Conservation (phyloP, 495 filamentous ascomycete species). For the Daldinia grandis region DNA sequence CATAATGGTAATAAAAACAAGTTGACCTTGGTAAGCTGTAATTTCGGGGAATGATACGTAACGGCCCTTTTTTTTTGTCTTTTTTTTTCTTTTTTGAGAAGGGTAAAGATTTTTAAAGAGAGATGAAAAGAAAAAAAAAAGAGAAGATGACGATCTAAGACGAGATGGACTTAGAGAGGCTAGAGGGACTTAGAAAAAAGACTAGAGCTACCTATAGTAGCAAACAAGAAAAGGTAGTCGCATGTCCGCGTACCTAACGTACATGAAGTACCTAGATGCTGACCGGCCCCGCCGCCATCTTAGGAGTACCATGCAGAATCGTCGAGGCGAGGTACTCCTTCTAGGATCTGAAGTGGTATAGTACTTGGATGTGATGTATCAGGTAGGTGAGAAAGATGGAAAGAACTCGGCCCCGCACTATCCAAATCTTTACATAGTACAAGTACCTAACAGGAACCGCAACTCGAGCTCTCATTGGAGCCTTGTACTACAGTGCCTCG, state of each 20-base stretch:
- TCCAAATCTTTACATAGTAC: constrained; percentile 37
- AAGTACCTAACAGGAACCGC: constrained; percentile 33
- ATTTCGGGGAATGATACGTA: constrained; percentile 37
- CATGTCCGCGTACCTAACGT: not conserved
- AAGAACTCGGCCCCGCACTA: constrained; percentile 29
- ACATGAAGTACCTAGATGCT: constrained; percentile 16
- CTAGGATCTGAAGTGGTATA: not conserved
- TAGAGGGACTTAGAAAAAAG: not conserved
- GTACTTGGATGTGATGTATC: constrained; percentile 5
- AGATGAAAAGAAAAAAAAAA: not conserved
- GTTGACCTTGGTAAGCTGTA: constrained; percentile 40
- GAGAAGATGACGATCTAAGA: not conserved
- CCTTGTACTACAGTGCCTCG: constrained; percentile 32
- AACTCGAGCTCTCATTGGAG: constrained; percentile 30
- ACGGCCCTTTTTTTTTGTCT: constrained; percentile 25
- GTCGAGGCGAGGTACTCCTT: not conserved
- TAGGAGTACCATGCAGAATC: constrained; percentile 3
- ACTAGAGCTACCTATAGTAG: constrained; percentile 10
- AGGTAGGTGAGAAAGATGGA: constrained; percentile 23
- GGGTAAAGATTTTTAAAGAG: not conserved
- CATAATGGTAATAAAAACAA: constrained; percentile 29
- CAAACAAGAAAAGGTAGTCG: constrained; percentile 20
- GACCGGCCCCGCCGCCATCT: constrained; percentile 24
- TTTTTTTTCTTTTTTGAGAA: not conserved
- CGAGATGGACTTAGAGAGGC: not conserved